A percentile compares a stretch with the other conserved stretches of the same genome.
Evolutionary conservation across 2,329 filamentous ascomycete species (phyloP).

Genomic region (Neonectria coccinea): DNA sequence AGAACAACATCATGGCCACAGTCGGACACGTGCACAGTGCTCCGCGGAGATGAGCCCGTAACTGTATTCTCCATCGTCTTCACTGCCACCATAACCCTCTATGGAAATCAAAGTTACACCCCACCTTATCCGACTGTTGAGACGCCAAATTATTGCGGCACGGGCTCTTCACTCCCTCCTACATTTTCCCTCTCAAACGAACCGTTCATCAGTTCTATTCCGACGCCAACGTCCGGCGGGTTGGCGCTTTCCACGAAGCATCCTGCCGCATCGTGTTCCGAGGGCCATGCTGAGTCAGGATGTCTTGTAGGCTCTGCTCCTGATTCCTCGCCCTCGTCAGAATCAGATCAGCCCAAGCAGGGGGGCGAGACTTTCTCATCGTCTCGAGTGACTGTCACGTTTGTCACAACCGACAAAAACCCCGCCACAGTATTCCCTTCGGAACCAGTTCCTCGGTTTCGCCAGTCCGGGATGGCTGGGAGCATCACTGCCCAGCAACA

Average conservation of each 20-base stretch:
- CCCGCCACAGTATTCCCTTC: slow-evolving; percentile 61
- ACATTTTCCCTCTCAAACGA: not conserved
- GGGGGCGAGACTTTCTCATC: slow-evolving; percentile 29
- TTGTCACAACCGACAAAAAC: slow-evolving; percentile 67
- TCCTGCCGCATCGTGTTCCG: slow-evolving; percentile 25
- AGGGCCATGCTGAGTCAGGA: not conserved
- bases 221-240: not conserved
- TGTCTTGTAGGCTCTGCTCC: slow-evolving; percentile 21
- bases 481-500: slow-evolving; percentile 37
- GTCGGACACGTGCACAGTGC: slow-evolving; percentile 50
- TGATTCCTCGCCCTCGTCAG: slow-evolving; percentile 20
- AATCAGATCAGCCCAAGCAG: slow-evolving; percentile 11
- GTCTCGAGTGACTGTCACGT: slow-evolving; percentile 52
- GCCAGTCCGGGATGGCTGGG: slow-evolving; percentile 33
- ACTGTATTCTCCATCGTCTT: slow-evolving; percentile 60
- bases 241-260: slow-evolving; percentile 28
- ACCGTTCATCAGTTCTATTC: slow-evolving; percentile 2
- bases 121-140: slow-evolving; percentile 57
- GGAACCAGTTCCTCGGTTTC: slow-evolving; percentile 55
- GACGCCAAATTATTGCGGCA: slow-evolving; percentile 54
- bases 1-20: slow-evolving; percentile 30
- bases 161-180: slow-evolving; percentile 7
- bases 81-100: slow-evolving; percentile 63
- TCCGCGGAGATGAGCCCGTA: slow-evolving; percentile 45
- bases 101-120: slow-evolving; percentile 59